Conservation (phyloP, 129 eudicot species). For the Heracleum sosnowskyi region DNA sequence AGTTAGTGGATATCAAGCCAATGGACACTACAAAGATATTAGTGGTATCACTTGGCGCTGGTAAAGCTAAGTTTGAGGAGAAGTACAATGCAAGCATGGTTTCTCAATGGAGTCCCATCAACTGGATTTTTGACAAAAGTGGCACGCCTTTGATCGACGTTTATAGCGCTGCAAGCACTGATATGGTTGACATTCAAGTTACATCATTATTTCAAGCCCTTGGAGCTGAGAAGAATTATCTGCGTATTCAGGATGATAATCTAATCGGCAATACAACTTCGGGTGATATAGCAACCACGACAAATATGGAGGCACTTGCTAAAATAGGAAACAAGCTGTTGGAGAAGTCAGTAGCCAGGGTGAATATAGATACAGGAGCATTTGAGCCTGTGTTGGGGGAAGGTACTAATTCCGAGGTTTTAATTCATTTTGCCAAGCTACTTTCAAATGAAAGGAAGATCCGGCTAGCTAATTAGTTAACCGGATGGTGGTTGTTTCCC, state of each 20-base stretch:
- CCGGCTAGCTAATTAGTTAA: constrained; percentile 3
- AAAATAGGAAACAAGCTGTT: constrained; percentile 38
- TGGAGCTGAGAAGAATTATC: constrained; percentile 45
- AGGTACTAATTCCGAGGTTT: constrained; percentile 54
- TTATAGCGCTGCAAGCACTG: constrained; percentile 50
- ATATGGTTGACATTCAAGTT: constrained; percentile 79
- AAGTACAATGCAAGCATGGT: constrained; percentile 41
- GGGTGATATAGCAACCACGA: constrained; percentile 37
- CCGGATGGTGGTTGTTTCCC: neutral
- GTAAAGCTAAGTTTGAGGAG: constrained; percentile 31
- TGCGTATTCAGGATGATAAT: constrained; percentile 68
- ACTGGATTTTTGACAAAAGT: constrained; percentile 52
- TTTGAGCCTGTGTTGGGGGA: constrained; percentile 34
- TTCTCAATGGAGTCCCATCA: constrained; percentile 51
- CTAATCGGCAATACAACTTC: constrained; percentile 43
- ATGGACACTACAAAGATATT: constrained; percentile 43
- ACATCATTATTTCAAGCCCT: constrained; percentile 55
- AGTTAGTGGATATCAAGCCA: constrained; percentile 21
- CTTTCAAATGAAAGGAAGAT: constrained; percentile 50
- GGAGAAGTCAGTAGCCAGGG: constrained; percentile 45
- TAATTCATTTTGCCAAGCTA: constrained; percentile 42
- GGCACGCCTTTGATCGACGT: constrained; percentile 44
- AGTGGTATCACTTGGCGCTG: constrained; percentile 66
- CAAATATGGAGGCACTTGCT: constrained; percentile 36
- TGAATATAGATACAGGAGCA: constrained; percentile 51